These are phyloP conservation scores for Fusarium incarnatum DNA, from an alignment of 2,329 filamentous ascomycete genomes.

Conservation along the genomic window DNA sequence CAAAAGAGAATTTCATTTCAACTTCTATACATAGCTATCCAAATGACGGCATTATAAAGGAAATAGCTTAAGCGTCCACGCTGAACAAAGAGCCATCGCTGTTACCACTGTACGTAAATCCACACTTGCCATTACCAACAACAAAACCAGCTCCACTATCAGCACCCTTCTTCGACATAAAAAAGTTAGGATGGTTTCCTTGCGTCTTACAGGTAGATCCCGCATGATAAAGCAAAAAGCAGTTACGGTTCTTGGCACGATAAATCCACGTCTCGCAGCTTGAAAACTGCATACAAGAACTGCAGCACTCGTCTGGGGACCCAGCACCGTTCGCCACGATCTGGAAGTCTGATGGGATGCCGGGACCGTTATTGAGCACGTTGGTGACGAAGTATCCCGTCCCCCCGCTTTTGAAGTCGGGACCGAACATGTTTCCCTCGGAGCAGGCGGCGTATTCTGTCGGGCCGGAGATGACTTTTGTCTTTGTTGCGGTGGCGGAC, in stretches of 20 bases:
- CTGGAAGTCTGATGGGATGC: constrained; percentile 8
- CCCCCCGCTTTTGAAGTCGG: constrained; percentile 17
- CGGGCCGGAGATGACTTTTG: neutral
- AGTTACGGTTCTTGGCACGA: constrained; percentile 10
- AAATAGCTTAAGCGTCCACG: neutral
- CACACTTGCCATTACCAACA: constrained; percentile 8
- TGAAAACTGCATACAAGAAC: constrained; percentile 7
- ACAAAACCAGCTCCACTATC: constrained; percentile 7
- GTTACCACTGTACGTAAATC: constrained; percentile 11
- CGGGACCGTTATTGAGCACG: constrained; percentile 15
- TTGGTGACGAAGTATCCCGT: constrained; percentile 14
- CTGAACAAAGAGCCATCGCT: constrained; percentile 9
- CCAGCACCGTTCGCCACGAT: constrained; percentile 3
- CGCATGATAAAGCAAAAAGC: constrained; percentile 14
- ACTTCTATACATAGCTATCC: neutral
- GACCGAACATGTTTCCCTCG: constrained; percentile 2
- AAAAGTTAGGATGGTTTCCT: constrained; percentile 5
- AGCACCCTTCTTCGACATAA: constrained; percentile 9
- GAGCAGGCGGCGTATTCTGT: constrained; percentile 9
- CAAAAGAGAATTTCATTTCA: neutral
- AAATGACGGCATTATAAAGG: too few species aligned
- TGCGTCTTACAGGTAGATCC: neutral
- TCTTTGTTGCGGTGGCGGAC: neutral
- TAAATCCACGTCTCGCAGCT: constrained; percentile 11
- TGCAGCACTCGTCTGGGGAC: neutral